These are phyloP conservation scores for Rosa multiflora DNA, from an alignment of 306 rosid species.

Conservation along the genomic window DNA sequence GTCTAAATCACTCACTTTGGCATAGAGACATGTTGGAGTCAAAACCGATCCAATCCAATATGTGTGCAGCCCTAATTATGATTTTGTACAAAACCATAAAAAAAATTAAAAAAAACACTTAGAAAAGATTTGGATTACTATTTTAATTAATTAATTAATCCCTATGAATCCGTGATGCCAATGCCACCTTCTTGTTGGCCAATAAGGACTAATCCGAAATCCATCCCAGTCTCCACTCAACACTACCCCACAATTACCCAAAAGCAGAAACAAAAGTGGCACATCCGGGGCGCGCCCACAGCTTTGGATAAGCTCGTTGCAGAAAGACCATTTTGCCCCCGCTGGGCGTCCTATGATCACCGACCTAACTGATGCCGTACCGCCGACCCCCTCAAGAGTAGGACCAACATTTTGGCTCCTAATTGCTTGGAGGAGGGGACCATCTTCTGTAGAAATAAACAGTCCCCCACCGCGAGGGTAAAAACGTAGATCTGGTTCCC, in stretches of 20 bases:
- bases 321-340: constrained; percentile 41
- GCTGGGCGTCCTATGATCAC: neutral
- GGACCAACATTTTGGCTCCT: constrained; percentile 33
- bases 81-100: too few species aligned
- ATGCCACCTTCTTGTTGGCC: constrained; percentile 5
- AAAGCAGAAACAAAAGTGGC: constrained; percentile 17
- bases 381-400: neutral
- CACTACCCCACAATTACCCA: too few species aligned
- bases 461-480: neutral
- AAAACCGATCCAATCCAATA: too few species aligned
- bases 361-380: neutral
- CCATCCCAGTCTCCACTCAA: too few species aligned
- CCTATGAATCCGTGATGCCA: constrained; percentile 11
- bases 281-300: constrained; percentile 38
- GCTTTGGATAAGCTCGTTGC: constrained; percentile 51
- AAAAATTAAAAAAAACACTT: too few species aligned
- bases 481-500: neutral
- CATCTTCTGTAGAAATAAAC: neutral
- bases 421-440: constrained; percentile 37
- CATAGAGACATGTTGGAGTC: too few species aligned
- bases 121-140: neutral
- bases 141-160: neutral
- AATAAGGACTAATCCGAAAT: too few species aligned
- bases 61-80: too few species aligned
- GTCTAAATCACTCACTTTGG: too few species aligned